Evolutionary conservation across 495 filamentous ascomycete species (phyloP).

Genomic region (Apodospora peruviana): DNA sequence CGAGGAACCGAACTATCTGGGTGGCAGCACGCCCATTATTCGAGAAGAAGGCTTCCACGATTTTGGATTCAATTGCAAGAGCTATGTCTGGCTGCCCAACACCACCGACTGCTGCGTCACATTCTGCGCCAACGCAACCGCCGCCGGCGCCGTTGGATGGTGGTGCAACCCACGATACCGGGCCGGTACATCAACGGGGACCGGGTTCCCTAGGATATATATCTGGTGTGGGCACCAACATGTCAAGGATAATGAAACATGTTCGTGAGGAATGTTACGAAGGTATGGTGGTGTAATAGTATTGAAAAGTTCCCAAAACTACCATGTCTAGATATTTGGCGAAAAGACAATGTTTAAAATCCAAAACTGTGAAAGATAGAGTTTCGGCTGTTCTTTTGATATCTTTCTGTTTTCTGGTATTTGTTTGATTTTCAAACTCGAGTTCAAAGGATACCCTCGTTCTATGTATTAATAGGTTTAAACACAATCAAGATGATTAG

Average conservation of each 20-base stretch:
- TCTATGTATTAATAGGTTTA: too few relatives aligned
- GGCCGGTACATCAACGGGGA: neutral
- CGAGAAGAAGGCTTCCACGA: constrained; percentile 17
- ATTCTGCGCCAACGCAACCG: constrained; percentile 15
- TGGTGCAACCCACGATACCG: constrained; percentile 12
- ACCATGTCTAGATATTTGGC: too few relatives aligned
- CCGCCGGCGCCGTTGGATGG: constrained; percentile 5
- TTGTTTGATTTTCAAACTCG: too few relatives aligned
- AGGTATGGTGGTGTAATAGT: too few relatives aligned
- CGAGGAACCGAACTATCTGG: constrained; percentile 4
- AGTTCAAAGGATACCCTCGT: too few relatives aligned
- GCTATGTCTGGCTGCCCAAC: constrained; percentile 21
- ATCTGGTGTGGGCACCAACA: constrained; percentile 20
- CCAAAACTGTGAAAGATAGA: too few relatives aligned
- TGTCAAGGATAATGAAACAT: constrained; percentile 1
- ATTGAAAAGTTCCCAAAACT: too few relatives aligned
- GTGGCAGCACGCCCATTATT: constrained; percentile 7
- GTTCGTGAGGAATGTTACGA: constrained; percentile 6
- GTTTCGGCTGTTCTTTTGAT: too few relatives aligned
- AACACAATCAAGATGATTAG: too few relatives aligned
- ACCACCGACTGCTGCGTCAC: constrained; percentile 19
- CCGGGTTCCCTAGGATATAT: constrained; percentile 11
- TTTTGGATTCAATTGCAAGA: constrained; percentile 10
- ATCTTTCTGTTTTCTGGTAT: too few relatives aligned
- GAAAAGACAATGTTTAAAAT: too few relatives aligned